These are phyloP conservation scores for Chalciporus pseudorubinellus DNA, from an alignment of 768 basidiomycete species.

Conservation along the genomic window DNA sequence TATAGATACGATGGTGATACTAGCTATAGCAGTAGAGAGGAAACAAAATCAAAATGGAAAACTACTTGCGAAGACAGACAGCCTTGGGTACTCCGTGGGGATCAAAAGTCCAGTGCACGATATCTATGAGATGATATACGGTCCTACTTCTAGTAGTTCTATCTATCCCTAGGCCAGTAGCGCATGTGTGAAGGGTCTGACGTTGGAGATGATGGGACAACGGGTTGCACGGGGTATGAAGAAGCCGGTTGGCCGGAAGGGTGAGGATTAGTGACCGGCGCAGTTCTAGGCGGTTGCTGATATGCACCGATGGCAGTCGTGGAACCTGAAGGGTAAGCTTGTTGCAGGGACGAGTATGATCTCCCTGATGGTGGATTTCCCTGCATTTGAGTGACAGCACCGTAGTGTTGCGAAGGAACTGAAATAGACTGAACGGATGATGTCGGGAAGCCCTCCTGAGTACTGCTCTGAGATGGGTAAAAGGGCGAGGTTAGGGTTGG, in stretches of 20 bases:
- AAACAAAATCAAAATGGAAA: not conserved
- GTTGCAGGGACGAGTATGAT: conserved; percentile 29
- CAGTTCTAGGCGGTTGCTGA: conserved; percentile 26
- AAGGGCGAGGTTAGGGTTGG: conserved; percentile 59
- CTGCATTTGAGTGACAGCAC: conserved; percentile 18
- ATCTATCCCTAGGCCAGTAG: conserved; percentile 28
- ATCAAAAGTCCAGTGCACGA: conserved; percentile 14
- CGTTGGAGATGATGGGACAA: conserved; percentile 26
- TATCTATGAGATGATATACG: conserved; percentile 9
- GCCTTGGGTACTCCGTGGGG: not conserved
- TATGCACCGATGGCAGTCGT: conserved; percentile 19
- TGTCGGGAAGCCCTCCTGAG: conserved; percentile 33
- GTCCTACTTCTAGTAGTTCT: conserved; percentile 8
- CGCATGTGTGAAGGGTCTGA: conserved; percentile 25
- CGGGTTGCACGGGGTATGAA: conserved; percentile 23
- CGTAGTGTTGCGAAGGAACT: conserved; percentile 30
- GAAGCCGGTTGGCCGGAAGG: conserved; percentile 25
- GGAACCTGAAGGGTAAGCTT: conserved; percentile 21
- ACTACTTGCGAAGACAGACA: not conserved
- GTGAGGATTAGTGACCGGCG: conserved; percentile 2
- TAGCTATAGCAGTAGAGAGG: conserved; percentile 7
- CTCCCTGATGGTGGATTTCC: conserved; percentile 24
- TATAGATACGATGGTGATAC: conserved; percentile 9
- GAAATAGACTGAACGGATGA: conserved; percentile 33
- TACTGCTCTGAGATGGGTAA: conserved; percentile 42